Base-by-base conservation (phyloP, 2,329 filamentous ascomycete species). In the Colletotrichum simmondsii region DNA sequence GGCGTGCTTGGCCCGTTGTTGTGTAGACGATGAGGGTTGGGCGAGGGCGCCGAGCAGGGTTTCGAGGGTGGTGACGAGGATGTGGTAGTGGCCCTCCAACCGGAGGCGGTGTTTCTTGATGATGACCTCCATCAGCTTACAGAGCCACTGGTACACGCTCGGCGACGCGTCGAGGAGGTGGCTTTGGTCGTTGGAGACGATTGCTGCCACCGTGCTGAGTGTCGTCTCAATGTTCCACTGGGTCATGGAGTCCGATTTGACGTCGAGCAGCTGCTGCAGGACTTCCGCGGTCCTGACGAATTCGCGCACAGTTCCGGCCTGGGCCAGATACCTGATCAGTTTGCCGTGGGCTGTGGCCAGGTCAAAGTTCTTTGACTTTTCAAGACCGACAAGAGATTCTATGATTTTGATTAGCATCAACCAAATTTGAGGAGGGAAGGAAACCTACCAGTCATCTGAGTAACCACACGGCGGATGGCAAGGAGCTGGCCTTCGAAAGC, bases 101-200 rank as follows among this genome's bases (percentile, higher is more conserved):
- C 91, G 89, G 56, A 90, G 84, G 5, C 91, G 85, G 79, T 92
- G 89, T 60, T 89, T 88, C 77, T 87, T 87, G 77, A 92, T 87
- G 49, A 92, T 81, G 26, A 85, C 81, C 67, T 90, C 88, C 24
- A 90, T 81, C 10, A 92, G 82, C 65, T 84, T 86, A 81, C 87
- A 91, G 19, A 89, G 80, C 77, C 82, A 82, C 2, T 83, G 77
- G 77, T 85, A 91, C 0, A 84, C 79, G 6, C 82, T 80, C 7
- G 82, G 78, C 1, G 82, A 80, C 19, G 77, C 76, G 53, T 78
- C 76, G 56, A 80, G 76, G 32, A 71, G 61, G 12, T 56, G 37
- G 49, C 68, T 59, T 32, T 78, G 75, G 24, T 79, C 70, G 52
- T 73, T 30, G 22, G 79, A 75, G 77, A 74, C 58, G 60, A 81